Conservation (phyloP, 805 yeast species). For the Sungouiozyma ichnusensis region DNA sequence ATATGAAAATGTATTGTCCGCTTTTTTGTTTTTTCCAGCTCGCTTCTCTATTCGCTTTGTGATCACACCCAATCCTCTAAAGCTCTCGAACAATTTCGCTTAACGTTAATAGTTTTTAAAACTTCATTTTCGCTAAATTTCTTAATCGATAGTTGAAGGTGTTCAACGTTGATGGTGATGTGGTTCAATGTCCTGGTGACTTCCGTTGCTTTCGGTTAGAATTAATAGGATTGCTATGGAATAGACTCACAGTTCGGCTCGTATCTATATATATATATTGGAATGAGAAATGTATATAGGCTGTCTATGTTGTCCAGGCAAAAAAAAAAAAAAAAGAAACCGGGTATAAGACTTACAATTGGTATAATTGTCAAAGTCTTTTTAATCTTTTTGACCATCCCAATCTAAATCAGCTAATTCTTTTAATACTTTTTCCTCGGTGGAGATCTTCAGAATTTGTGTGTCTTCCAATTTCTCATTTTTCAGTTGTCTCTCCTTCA, state of each 20-base stretch:
- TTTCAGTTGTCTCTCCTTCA: conserved; percentile 72
- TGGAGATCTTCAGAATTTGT: conserved; percentile 77
- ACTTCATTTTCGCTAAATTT: neutral
- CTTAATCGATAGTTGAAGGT: too few species aligned
- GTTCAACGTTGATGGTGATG: neutral
- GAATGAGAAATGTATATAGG: too few species aligned
- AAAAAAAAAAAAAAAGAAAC: too few species aligned
- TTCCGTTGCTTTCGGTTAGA: too few species aligned
- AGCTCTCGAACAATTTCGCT: neutral
- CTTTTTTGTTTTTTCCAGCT: neutral
- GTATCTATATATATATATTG: too few species aligned
- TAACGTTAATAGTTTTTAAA: neutral
- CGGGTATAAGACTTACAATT: too few species aligned
- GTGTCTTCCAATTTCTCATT: conserved; percentile 89
- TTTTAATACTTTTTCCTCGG: conserved; percentile 69
- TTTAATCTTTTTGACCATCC: conserved; percentile 26
- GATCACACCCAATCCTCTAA: neutral
- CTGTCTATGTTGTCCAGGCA: too few species aligned
- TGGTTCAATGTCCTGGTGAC: too few species aligned
- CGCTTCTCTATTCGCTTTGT: neutral
- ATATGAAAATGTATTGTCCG: too few species aligned
- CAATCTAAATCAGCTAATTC: conserved; percentile 75
- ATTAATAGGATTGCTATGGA: too few species aligned
- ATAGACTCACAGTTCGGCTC: too few species aligned
- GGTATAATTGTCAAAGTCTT: neutral